Conservation (phyloP, 805 yeast species). For the Yamadazyma nakazawae region DNA sequence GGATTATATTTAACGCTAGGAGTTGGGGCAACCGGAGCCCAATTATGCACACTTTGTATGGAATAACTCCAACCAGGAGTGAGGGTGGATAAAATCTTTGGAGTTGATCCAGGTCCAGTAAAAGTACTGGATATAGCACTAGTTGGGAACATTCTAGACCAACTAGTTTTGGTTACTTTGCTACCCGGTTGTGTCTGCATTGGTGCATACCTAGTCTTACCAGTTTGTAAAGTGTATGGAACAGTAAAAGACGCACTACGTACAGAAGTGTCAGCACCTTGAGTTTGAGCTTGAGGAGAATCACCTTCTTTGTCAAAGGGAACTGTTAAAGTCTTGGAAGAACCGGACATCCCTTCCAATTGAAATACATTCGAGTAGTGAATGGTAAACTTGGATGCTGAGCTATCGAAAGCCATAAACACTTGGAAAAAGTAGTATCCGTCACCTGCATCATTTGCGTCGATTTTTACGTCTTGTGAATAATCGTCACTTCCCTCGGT, state of each 20-base stretch:
- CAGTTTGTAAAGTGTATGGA: constrained; percentile 77
- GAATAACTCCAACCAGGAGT: constrained; percentile 87
- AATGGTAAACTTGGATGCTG: constrained; percentile 45
- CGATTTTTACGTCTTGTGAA: constrained; percentile 42
- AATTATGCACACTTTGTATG: constrained; percentile 58
- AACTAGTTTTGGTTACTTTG: constrained; percentile 57
- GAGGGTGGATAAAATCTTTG: constrained; percentile 55
- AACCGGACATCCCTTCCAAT: constrained; percentile 71
- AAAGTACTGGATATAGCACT: constrained; percentile 54
- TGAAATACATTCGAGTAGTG: constrained; percentile 67
- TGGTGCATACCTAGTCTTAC: constrained; percentile 78
- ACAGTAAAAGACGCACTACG: constrained; percentile 54
- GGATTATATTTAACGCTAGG: constrained; percentile 71
- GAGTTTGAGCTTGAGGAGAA: constrained; percentile 33
- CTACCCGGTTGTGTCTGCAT: constrained; percentile 89
- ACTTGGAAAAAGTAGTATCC: constrained; percentile 79
- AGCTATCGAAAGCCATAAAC: constrained; percentile 38
- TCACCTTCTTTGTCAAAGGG: constrained; percentile 38
- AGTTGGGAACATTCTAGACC: constrained; percentile 66
- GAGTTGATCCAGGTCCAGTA: constrained; percentile 43
- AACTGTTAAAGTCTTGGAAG: constrained; percentile 43
- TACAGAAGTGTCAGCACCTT: constrained; percentile 19
- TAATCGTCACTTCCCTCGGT: constrained; percentile 3
- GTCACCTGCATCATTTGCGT: constrained; percentile 45
- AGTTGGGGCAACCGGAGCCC: constrained; percentile 67